phyloP scores from a whole-genome alignment of 202 grass and related monocot species.

The Panicum hallii region DNA sequence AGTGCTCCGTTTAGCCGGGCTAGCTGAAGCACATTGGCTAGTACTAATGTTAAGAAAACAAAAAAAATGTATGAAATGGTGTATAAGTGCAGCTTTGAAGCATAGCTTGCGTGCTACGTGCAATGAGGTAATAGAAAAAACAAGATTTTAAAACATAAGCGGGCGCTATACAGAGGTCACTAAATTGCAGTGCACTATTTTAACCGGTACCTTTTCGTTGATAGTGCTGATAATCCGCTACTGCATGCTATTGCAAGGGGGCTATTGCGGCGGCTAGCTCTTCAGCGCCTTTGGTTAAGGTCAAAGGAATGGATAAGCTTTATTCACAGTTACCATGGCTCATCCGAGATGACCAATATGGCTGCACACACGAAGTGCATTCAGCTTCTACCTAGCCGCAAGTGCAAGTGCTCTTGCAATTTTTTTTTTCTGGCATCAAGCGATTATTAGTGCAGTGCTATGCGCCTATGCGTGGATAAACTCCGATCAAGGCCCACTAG shows the following conservation, averaged over 20 bases:
- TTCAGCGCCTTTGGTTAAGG: not conserved
- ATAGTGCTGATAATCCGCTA: not conserved
- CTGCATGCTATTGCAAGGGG: too few relatives aligned
- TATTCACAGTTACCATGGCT: not conserved
- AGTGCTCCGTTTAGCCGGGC: too few relatives aligned
- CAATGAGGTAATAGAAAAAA: too few relatives aligned
- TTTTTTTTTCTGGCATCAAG: not conserved
- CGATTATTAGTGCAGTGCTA: not conserved
- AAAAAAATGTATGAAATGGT: not conserved
- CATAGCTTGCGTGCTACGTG: too few relatives aligned
- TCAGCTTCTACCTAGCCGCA: not conserved
- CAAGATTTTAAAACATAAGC: not conserved
- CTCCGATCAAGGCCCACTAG: not conserved
- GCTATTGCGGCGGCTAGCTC: not conserved
- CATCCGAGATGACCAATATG: not conserved
- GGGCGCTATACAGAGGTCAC: not conserved
- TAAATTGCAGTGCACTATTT: not conserved
- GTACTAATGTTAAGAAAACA: not conserved
- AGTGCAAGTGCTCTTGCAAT: not conserved
- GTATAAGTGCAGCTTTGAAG: too few relatives aligned
- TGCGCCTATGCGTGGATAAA: not conserved
- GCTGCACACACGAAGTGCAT: conserved; percentile 31
- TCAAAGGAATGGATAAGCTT: not conserved
- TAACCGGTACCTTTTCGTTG: not conserved
- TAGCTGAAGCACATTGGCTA: too few relatives aligned